Base-by-base conservation (phyloP, 768 basidiomycete genomes). In the Coprinopsis cinerea region DNA sequence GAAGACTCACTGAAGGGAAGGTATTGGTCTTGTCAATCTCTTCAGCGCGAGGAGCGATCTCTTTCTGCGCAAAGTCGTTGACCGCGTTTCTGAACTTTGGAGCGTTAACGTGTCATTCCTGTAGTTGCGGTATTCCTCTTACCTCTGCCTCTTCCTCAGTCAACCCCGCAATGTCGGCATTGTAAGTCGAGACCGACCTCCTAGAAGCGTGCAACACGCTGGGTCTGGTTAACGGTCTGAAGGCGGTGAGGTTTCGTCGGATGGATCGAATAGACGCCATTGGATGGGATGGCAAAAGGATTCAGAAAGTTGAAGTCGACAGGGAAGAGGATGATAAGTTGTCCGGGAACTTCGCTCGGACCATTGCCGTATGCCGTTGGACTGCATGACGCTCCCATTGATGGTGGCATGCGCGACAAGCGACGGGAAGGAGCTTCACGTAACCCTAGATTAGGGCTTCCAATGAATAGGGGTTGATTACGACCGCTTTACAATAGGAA, bases 1-100 rank as follows among this genome's bases (percentile, higher is more conserved):
- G 28, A 15, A 35, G 5, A 53, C 79, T 55, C 60, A 92, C 90
- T 52, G 67, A 58, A 17, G 93, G 93, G 56, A 88, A 89, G 45
- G 72, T 83, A 66, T 96, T 95, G 23, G 77, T 83, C 67, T 75
- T 82, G 70, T 97, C 94, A 39, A 93, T 85, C 56, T 91, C 84
- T 49, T 79, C 86, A 7, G 92, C 92, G 53, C 86, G 70, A 2
- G 92, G 93, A 1, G 90, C 87, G 36, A 96, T 70, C 64, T 94
- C 92, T 55, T 79, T 81, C 66, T 85, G 73, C 1, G 91, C 84
- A 58, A 96, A 97, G 43, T 85, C 79, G 20, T 71, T 67, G 1
- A 95, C 82, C 1, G 85, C 88, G 59, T 82, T 80, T 52, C 88
- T 72, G 62, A 97, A 94, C 92, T 96, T 53, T 26, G 17, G 13